Conservation (phyloP, 2,329 filamentous ascomycete species). For the Colletotrichum plurivorum region DNA sequence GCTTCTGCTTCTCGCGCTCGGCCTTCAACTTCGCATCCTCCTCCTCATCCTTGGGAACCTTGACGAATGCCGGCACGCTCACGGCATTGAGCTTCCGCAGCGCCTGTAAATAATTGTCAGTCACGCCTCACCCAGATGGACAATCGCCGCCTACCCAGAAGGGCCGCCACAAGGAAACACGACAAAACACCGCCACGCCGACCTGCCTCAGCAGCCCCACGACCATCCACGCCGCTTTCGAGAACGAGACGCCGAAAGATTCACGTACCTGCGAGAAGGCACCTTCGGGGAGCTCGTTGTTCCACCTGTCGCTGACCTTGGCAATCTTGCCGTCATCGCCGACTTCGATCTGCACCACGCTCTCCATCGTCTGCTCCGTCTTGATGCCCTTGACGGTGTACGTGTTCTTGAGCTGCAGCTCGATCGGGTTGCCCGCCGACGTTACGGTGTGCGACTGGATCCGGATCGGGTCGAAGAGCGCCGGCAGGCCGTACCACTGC, state of each 20-base stretch:
- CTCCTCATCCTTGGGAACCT: constrained; percentile 52
- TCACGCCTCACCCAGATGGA: neutral
- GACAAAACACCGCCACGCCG: constrained; percentile 27
- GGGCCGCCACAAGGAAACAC: constrained; percentile 43
- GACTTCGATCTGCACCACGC: constrained; percentile 49
- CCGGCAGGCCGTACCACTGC: constrained; percentile 71
- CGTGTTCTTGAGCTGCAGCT: constrained; percentile 60
- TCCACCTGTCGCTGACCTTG: constrained; percentile 54
- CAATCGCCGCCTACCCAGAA: constrained; percentile 36
- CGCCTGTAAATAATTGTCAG: constrained; percentile 43
- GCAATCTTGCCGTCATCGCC: constrained; percentile 51
- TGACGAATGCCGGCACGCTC: constrained; percentile 51
- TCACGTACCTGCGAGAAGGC: constrained; percentile 50
- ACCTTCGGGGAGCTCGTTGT: constrained; percentile 53
- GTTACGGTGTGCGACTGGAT: constrained; percentile 68
- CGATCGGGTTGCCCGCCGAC: constrained; percentile 70
- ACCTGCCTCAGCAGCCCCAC: constrained; percentile 16
- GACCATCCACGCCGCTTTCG: neutral
- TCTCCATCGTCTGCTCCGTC: constrained; percentile 50
- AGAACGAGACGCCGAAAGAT: constrained; percentile 16
- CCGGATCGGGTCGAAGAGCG: constrained; percentile 71
- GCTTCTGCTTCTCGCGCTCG: constrained; percentile 44
- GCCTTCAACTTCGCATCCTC: constrained; percentile 51
- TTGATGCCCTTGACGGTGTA: constrained; percentile 53
- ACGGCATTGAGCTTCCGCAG: constrained; percentile 54